A percentile compares a stretch with the other conserved stretches of the same genome.
Conservation (phyloP, 2,329 filamentous ascomycete genomes). For the Gremmenia infestans region DNA sequence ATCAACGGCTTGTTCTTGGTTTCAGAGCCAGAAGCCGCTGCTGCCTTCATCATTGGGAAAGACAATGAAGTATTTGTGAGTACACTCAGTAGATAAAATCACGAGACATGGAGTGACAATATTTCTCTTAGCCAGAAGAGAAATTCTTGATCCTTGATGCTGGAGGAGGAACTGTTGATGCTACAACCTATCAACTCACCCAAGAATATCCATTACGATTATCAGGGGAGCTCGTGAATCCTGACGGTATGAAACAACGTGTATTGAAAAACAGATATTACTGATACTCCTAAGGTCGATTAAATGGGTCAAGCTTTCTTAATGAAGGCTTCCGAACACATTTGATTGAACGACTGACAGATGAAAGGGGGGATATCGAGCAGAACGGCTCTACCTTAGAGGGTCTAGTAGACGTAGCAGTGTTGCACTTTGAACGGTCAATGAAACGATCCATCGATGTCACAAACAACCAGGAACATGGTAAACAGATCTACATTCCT, state of each 20-base stretch:
- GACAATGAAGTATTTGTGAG: slow-evolving; percentile 3
- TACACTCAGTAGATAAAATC: not conserved
- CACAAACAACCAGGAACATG: not conserved
- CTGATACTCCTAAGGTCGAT: slow-evolving; percentile 1
- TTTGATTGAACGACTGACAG: slow-evolving; percentile 4
- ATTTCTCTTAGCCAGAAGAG: slow-evolving; percentile 12
- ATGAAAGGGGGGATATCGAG: slow-evolving; percentile 9
- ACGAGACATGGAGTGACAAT: not conserved
- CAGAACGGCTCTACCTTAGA: slow-evolving; percentile 2
- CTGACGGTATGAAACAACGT: slow-evolving; percentile 11
- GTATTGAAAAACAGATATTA: not conserved
- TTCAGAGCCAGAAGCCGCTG: slow-evolving; percentile 13
- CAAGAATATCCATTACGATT: slow-evolving; percentile 18
- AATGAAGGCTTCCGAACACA: slow-evolving; percentile 12
- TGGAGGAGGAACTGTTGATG: slow-evolving; percentile 29
- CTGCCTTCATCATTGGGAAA: slow-evolving; percentile 7
- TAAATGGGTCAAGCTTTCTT: slow-evolving; percentile 14
- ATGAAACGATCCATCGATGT: slow-evolving; percentile 8
- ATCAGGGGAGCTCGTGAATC: slow-evolving; percentile 15
- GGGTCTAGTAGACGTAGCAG: slow-evolving; percentile 7
- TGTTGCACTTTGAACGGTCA: slow-evolving; percentile 11
- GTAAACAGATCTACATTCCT: not conserved
- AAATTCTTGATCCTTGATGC: slow-evolving; percentile 22
- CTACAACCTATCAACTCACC: slow-evolving; percentile 23
- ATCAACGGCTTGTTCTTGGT: slow-evolving; percentile 26